Evolutionary conservation across 352 stramenopile genomes (phyloP).

Genomic region (Globisporangium abappressorium): DNA sequence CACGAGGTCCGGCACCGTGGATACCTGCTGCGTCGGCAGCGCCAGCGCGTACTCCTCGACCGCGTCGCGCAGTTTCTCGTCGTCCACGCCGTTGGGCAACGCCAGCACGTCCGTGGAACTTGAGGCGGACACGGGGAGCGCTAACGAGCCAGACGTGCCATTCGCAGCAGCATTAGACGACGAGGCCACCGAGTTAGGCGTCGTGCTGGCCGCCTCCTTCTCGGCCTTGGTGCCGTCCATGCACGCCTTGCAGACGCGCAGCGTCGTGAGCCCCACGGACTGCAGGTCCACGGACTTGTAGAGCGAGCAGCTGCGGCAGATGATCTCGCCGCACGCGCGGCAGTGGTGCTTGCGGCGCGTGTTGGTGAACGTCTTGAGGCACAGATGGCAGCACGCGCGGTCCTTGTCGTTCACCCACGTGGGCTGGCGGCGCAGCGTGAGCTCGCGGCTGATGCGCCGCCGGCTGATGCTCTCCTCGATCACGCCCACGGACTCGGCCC

Average conservation of each 20-base stretch:
- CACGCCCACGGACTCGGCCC: slow-evolving; percentile 57
- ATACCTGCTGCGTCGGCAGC: slow-evolving; percentile 48
- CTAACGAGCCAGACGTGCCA: neutral
- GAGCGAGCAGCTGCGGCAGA: slow-evolving; percentile 75
- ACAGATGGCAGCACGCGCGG: slow-evolving; percentile 77
- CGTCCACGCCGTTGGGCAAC: slow-evolving; percentile 41
- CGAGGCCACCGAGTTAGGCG: slow-evolving; percentile 13
- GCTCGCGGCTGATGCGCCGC: slow-evolving; percentile 67
- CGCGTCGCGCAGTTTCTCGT: slow-evolving; percentile 45
- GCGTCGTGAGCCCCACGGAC: slow-evolving; percentile 65
- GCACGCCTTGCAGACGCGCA: slow-evolving; percentile 77
- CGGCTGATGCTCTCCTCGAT: slow-evolving; percentile 72
- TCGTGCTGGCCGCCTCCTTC: slow-evolving; percentile 20
- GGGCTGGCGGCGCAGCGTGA: slow-evolving; percentile 65
- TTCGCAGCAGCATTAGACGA: neutral
- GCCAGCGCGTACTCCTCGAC: slow-evolving; percentile 76
- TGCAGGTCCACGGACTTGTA: slow-evolving; percentile 78
- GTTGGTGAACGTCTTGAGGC: slow-evolving; percentile 80
- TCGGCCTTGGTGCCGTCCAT: slow-evolving; percentile 53
- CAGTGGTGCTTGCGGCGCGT: slow-evolving; percentile 80
- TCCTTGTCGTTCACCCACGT: slow-evolving; percentile 84
- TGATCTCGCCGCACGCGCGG: slow-evolving; percentile 81
- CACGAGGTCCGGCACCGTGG: slow-evolving; percentile 68
- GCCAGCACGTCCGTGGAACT: neutral
- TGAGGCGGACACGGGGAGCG: neutral